Percentiles rank a stretch among this genome's conserved stretches.
phyloP scores from a whole-genome alignment of 441 rosid species.

The Pelargonium myrrhifolium region DNA sequence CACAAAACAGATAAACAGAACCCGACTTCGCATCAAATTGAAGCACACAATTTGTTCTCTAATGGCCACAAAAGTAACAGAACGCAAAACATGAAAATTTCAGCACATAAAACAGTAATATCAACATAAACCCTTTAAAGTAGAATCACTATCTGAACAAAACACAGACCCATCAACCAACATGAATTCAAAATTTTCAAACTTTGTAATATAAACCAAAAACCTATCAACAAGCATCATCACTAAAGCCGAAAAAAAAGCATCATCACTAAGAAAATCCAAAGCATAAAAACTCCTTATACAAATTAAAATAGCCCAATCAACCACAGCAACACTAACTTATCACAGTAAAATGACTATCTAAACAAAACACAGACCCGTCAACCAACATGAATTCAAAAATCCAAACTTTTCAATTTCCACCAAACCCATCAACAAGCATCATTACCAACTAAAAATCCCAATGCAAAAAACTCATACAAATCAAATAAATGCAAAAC shows the following conservation, averaged over 20 bases:
- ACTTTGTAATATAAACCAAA: neutral
- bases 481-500: neutral
- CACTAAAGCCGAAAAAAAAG: too few relatives aligned
- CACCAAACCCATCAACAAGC: constrained; percentile 2
- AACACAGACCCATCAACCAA: neutral
- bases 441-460: neutral
- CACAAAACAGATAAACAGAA: constrained; percentile 14
- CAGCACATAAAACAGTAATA: constrained; percentile 21
- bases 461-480: neutral
- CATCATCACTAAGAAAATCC: too few relatives aligned
- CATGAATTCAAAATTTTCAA: neutral
- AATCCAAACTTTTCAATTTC: neutral
- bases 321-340: too few relatives aligned
- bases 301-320: too few relatives aligned
- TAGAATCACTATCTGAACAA: neutral
- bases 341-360: neutral
- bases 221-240: neutral
- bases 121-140: neutral
- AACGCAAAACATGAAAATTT: constrained; percentile 9
- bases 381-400: neutral
- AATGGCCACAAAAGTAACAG: constrained; percentile 14
- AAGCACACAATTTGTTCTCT: constrained; percentile 21
- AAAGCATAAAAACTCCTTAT: too few relatives aligned
- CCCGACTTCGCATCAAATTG: constrained; percentile 17
- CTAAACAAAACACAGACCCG: neutral